Evolutionary conservation across 164 flowering plant genomes (phyloP), one percentile per base, ranked within the genome.

Genomic region (Stephania japonica): DNA sequence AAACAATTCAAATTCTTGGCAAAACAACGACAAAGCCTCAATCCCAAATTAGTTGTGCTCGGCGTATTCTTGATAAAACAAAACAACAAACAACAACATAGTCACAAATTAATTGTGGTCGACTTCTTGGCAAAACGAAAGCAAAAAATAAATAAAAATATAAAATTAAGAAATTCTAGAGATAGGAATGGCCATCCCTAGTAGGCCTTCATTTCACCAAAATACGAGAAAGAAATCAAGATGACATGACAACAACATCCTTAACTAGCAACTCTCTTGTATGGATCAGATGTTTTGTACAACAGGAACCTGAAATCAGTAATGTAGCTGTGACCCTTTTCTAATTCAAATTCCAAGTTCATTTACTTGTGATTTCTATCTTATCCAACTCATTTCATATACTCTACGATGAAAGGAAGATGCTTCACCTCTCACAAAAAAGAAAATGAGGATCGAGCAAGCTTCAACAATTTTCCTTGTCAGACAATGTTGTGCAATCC

Each of bases 401-500:
- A n/a, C 23, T 18, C 6, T 56, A 16, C 3, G n/a, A 56, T 14
- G 21, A 56, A 16, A 10, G 6, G 62, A 6, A 56, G 62, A 19
- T 56, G 62, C 62, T 56, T 56, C 62, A 47, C 41, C 32, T 47
- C 41, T 27, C 6, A 8, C 67, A 65, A 6, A 19, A 24, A 74
- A 73, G 70, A 73, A 66, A 65, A 19, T 49, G 64, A 49, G 70
- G 64, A 27, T 62, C 25, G 23, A 26, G 50, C 61, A n/a, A 49
- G 27, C 47, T 73, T 26, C 21, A 19, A 16, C 8, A 25, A 7
- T 49, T 27, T 66, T 26, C 4, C 3, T 24, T 73, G 7, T 25
- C 24, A 67, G 0, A 32, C 43, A 73, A 85, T 81, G 78, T 85
- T 89, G 89, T 90, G 97, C 72, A 95, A 76, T 42, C 99, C 99